A percentile compares a stretch with the other conserved stretches of the same genome.
These are phyloP conservation scores for Rhodocollybia butyracea DNA, from an alignment of 768 basidiomycete species.

Conservation along the genomic window DNA sequence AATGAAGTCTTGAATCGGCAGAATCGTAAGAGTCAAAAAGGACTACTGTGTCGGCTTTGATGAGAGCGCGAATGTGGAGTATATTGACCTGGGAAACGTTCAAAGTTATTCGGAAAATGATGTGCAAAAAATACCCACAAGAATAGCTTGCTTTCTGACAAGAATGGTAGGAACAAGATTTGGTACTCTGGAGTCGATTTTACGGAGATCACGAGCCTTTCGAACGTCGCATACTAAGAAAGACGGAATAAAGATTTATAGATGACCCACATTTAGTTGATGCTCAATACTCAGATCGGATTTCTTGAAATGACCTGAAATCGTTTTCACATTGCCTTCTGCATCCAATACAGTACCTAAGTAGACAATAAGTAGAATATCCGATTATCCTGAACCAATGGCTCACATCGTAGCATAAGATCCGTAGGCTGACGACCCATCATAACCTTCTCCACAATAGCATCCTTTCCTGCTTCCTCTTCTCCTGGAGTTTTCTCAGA, in stretches of 20 bases:
- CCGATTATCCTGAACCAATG: constrained; percentile 10
- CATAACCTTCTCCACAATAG: constrained; percentile 81
- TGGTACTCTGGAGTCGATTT: constrained; percentile 92
- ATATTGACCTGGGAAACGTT: constrained; percentile 69
- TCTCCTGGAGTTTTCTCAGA: constrained; percentile 23
- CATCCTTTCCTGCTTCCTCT: constrained; percentile 69
- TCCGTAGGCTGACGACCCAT: constrained; percentile 87
- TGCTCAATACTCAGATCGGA: constrained; percentile 87
- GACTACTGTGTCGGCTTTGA: constrained; percentile 89
- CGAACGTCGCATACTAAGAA: constrained; percentile 18
- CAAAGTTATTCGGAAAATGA: neutral
- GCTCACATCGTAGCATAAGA: constrained; percentile 87
- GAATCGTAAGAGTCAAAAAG: constrained; percentile 93
- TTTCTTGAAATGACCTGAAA: constrained; percentile 87
- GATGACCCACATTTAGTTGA: constrained; percentile 74
- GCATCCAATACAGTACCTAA: constrained; percentile 85
- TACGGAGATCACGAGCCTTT: constrained; percentile 89
- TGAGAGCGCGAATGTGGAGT: constrained; percentile 89
- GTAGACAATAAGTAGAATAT: constrained; percentile 11
- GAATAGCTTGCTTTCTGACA: constrained; percentile 80
- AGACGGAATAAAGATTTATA: constrained; percentile 12
- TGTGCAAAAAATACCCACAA: constrained; percentile 47
- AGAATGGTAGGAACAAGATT: constrained; percentile 95
- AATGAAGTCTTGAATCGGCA: constrained; percentile 80
- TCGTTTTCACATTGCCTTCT: constrained; percentile 83